These are phyloP conservation scores for Solanum chilense DNA, from an alignment of 257 asterid genomes.

Conservation along the genomic window DNA sequence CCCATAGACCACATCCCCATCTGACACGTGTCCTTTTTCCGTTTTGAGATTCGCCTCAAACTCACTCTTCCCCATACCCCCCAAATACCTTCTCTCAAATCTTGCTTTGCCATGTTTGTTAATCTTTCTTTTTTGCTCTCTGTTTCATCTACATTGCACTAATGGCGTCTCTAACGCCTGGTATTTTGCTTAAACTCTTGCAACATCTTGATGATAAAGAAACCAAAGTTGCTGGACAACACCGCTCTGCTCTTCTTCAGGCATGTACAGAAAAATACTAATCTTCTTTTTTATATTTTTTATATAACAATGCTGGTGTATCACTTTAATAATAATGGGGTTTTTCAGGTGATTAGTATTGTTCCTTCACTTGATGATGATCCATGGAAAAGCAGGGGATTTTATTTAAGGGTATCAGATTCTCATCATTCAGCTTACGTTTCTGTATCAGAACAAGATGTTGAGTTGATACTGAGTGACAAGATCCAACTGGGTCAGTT, in stretches of 20 bases:
- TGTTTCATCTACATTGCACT: neutral
- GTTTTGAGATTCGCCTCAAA: neutral
- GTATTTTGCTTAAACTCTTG: conserved; percentile 58
- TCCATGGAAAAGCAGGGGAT: conserved; percentile 94
- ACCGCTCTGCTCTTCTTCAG: conserved; percentile 94
- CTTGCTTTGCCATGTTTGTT: neutral
- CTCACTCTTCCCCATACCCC: neutral
- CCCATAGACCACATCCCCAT: neutral
- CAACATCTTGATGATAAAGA: conserved; percentile 61
- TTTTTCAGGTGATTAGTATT: conserved; percentile 60
- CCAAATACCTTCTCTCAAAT: neutral
- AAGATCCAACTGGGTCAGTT: conserved; percentile 85
- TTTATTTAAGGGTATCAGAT: conserved; percentile 82
- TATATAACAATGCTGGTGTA: neutral
- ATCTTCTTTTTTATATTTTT: neutral
- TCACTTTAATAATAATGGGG: neutral
- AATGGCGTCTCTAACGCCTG: conserved; percentile 81
- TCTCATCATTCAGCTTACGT: conserved; percentile 91
- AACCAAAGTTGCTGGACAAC: conserved; percentile 73
- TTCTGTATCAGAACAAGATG: conserved; percentile 64
- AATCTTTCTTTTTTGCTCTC: neutral
- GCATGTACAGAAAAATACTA: conserved; percentile 8
- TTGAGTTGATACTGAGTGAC: conserved; percentile 65
- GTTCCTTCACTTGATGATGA: conserved; percentile 83
- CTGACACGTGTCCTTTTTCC: neutral